Evolutionary conservation across 1,139 yeast genomes (phyloP).

Genomic region (Meyerozyma guilliermondii): DNA sequence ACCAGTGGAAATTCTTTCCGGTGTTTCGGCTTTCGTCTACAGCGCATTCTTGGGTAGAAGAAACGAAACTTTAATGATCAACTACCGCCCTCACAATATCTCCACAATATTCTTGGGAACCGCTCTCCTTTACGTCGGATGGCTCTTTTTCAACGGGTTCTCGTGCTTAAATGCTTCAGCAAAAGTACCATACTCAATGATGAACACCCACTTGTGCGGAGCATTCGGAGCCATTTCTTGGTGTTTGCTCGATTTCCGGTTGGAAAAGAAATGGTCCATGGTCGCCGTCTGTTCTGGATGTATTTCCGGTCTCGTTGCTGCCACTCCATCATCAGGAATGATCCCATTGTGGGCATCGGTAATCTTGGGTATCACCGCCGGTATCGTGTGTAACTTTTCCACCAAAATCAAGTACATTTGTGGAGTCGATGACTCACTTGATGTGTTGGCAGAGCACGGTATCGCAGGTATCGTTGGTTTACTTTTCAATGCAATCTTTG

Average conservation of each 20-base stretch:
- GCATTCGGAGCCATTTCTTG: slow-evolving; percentile 90
- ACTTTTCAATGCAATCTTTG: slow-evolving; percentile 82
- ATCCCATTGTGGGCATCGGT: slow-evolving; percentile 92
- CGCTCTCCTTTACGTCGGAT: slow-evolving; percentile 58
- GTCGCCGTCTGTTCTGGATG: slow-evolving; percentile 95
- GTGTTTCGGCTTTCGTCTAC: slow-evolving; percentile 85
- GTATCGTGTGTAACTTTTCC: slow-evolving; percentile 81
- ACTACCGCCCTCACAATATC: slow-evolving; percentile 92
- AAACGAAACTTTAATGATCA: slow-evolving; percentile 76
- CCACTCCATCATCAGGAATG: slow-evolving; percentile 90
- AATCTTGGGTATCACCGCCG: slow-evolving; percentile 75
- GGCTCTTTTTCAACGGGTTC: slow-evolving; percentile 88
- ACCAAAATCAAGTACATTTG: slow-evolving; percentile 81
- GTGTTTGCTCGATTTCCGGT: slow-evolving; percentile 84
- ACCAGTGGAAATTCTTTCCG: slow-evolving; percentile 89
- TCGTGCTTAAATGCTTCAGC: slow-evolving; percentile 63
- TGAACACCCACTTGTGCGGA: slow-evolving; percentile 89
- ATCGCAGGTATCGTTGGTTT: slow-evolving; percentile 91
- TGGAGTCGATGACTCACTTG: slow-evolving; percentile 86
- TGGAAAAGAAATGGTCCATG: slow-evolving; percentile 88
- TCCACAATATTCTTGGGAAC: slow-evolving; percentile 82
- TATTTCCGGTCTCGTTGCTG: slow-evolving; percentile 93
- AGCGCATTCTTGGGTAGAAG: slow-evolving; percentile 80
- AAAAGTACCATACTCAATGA: slow-evolving; percentile 75
- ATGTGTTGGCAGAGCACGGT: slow-evolving; percentile 97